Base-by-base conservation (phyloP, 2,329 filamentous ascomycete genomes). In the Aureobasidium sp. region DNA sequence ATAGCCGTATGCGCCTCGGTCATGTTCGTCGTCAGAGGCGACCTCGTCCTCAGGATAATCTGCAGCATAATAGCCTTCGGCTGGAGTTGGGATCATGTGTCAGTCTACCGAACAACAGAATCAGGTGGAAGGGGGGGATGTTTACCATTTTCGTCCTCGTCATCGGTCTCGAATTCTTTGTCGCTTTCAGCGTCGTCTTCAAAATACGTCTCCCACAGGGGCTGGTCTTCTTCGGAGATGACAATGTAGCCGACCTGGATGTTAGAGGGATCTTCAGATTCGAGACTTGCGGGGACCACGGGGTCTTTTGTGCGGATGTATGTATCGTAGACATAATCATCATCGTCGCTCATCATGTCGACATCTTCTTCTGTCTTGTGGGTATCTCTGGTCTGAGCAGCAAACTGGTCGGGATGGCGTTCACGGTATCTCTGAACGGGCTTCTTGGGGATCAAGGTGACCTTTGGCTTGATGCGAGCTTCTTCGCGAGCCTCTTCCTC, bases 11-110 rank as follows among this genome's bases (percentile, higher is more conserved):
- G 75, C 70, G 49, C 75, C 72, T 2, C 73, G 66, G 47, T 79
- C 82, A 64, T 80, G 83, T 71, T 88, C 85, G 66, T 88, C 86
- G 67, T 91, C 88, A 17, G 84, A 87, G 48, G 84, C 86, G 15
- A 91, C 81, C 71, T 92, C 89, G 60, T 92, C 88, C 65, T 92
- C 89, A 0, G 89, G 89, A 67, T 92, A 92, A 71, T 92, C 89
- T 60, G 88, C 87, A 3, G 86, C 85, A 70, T 91, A 91, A 73
- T 90, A 86, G 68, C 90, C 87, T 71, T 92, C 89, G 39, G 89
- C 87, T 65, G 52, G 52, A 48, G 31, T 31, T 64, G 60, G 51
- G 17, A 9, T 22, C 29, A 48, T 52, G 14, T 29, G 55, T 48
- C 39, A 61, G 44, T 51, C 17, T 15, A 7, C 1, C 25, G 22